Percentiles rank a stretch among this genome's conserved stretches.
Conservation (phyloP, 805 yeast species). For the Wickerhamiella azymoides region DNA sequence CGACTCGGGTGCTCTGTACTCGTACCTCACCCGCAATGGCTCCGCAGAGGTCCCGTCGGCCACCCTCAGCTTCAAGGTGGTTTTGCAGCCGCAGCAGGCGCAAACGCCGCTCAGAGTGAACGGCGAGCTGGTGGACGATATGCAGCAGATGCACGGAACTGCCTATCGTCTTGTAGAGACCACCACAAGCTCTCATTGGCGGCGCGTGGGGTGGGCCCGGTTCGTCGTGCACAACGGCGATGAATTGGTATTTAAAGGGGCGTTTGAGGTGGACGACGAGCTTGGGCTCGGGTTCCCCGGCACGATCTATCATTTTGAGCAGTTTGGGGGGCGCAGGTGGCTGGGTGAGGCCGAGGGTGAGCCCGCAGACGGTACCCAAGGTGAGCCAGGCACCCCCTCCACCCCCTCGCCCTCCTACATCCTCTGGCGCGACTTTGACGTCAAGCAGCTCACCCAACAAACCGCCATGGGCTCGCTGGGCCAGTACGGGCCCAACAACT, state of each 20-base stretch:
- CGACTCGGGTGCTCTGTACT: constrained; percentile 15
- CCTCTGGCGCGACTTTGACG: constrained; percentile 23
- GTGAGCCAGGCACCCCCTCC: neutral
- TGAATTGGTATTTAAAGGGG: constrained; percentile 14
- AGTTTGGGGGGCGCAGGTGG: neutral
- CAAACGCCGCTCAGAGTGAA: constrained; percentile 12
- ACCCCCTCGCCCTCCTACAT: constrained; percentile 6
- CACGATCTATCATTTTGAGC: constrained; percentile 19
- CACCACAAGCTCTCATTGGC: constrained; percentile 8
- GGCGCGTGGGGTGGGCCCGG: constrained; percentile 25
- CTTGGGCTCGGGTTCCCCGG: constrained; percentile 21
- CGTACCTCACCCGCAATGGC: constrained; percentile 17
- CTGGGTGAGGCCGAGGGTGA: constrained; percentile 11
- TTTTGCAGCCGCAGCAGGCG: constrained; percentile 15
- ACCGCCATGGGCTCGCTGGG: constrained; percentile 1
- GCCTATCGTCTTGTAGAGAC: constrained; percentile 20
- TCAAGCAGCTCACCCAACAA: constrained; percentile 4
- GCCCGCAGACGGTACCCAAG: no score
- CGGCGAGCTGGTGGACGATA: constrained; percentile 9
- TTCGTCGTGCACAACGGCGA: constrained; percentile 16
- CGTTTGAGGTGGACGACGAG: constrained; percentile 25
- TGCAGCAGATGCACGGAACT: constrained; percentile 14
- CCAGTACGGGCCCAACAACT: constrained; percentile 6
- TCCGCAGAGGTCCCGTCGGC: constrained; percentile 17
- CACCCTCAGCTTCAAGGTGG: constrained; percentile 15